These are phyloP conservation scores for Ophiostoma novo-ulmi DNA, from an alignment of 2,329 filamentous ascomycete species.

Conservation along the genomic window DNA sequence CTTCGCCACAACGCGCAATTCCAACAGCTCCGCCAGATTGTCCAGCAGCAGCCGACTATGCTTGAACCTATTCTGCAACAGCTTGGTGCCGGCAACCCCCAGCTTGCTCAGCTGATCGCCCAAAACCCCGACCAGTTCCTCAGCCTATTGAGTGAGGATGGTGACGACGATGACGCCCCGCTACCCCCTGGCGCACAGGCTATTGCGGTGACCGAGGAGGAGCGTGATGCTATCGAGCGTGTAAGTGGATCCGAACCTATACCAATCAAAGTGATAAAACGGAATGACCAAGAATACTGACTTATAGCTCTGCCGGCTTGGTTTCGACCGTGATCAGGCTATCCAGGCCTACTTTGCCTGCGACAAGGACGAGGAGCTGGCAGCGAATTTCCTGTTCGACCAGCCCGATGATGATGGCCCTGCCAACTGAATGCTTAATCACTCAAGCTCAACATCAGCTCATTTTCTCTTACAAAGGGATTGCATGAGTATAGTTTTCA, in stretches of 20 bases:
- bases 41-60: constrained; percentile 97
- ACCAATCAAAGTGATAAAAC: too few species aligned
- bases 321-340: constrained; percentile 86
- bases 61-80: constrained; percentile 96
- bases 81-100: constrained; percentile 89
- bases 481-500: neutral
- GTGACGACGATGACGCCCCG: constrained; percentile 68
- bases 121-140: constrained; percentile 92
- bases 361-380: constrained; percentile 98
- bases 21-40: constrained; percentile 92
- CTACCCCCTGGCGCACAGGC: constrained; percentile 83
- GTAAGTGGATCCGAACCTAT: constrained; percentile 47
- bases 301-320: constrained; percentile 75
- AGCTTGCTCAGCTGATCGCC: constrained; percentile 86
- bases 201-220: constrained; percentile 90
- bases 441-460: neutral
- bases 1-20: constrained; percentile 94
- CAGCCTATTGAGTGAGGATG: constrained; percentile 80
- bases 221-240: constrained; percentile 93
- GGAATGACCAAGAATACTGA: neutral
- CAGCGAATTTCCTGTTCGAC: constrained; percentile 96
- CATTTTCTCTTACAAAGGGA: neutral
- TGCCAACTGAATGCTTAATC: constrained; percentile 17
- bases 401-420: constrained; percentile 80
- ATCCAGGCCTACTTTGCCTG: constrained; percentile 99